Percentiles rank a stretch among this genome's conserved stretches.
Evolutionary conservation across 2,329 filamentous ascomycete genomes (phyloP).

Genomic region (Diaporthe vaccinii): DNA sequence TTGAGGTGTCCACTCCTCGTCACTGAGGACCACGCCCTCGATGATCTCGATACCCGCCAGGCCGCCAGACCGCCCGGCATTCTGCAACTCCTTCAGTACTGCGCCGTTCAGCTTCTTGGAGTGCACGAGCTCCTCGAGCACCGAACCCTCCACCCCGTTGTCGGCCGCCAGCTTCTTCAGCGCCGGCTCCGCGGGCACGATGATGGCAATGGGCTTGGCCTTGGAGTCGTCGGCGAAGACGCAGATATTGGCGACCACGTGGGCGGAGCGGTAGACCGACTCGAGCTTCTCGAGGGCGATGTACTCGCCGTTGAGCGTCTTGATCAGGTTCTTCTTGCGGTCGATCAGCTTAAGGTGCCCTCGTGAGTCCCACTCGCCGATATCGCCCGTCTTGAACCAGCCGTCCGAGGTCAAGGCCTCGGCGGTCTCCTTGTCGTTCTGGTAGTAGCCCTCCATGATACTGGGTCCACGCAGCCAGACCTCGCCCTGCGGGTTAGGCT

Average conservation of each 20-base stretch:
- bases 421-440: constrained; percentile 82
- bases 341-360: constrained; percentile 84
- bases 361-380: constrained; percentile 81
- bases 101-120: constrained; percentile 73
- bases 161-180: constrained; percentile 65
- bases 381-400: constrained; percentile 92
- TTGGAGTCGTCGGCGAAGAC: constrained; percentile 66
- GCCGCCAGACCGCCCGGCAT: constrained; percentile 71
- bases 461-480: constrained; percentile 86
- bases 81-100: constrained; percentile 76
- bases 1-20: constrained; percentile 82
- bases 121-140: constrained; percentile 76
- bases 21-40: constrained; percentile 77
- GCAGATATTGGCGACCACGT: constrained; percentile 68
- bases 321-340: constrained; percentile 91
- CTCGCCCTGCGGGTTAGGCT: constrained; percentile 84
- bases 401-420: constrained; percentile 78
- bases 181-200: constrained; percentile 68
- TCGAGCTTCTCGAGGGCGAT: constrained; percentile 83
- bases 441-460: constrained; percentile 80
- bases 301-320: constrained; percentile 86
- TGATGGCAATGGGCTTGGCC: constrained; percentile 68
- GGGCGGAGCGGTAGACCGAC: constrained; percentile 64
- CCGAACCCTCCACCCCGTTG: constrained; percentile 62
- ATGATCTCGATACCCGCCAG: constrained; percentile 78